phyloP scores from a whole-genome alignment of 2,329 filamentous ascomycete genomes.

The Catunica adiposa region DNA sequence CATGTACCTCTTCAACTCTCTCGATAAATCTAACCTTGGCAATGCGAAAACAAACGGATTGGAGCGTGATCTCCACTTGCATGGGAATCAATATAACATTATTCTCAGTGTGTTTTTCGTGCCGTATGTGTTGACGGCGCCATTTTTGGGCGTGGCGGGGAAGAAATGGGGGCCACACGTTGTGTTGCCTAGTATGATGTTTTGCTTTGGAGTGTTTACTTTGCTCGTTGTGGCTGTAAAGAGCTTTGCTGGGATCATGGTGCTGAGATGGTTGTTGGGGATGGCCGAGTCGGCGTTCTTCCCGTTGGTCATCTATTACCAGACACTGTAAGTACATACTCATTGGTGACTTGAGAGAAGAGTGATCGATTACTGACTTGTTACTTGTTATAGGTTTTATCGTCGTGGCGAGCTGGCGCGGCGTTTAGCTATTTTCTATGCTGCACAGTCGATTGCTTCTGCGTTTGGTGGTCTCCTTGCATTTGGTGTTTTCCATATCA shows the following conservation, averaged over 20 bases:
- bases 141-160: conserved; percentile 40
- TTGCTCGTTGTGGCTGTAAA: conserved; percentile 36
- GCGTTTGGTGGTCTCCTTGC: conserved; percentile 33
- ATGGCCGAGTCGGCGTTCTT: conserved; percentile 39
- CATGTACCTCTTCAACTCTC: conserved; percentile 37
- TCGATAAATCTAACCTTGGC: conserved; percentile 28
- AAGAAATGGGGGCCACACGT: conserved; percentile 53
- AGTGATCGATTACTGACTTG: conserved; percentile 22
- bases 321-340: conserved; percentile 20
- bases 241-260: conserved; percentile 33
- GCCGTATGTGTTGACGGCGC: conserved; percentile 56
- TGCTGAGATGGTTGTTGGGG: conserved; percentile 36
- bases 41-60: conserved; percentile 41
- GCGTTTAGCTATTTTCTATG: conserved; percentile 51
- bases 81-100: conserved; percentile 49
- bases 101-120: conserved; percentile 59
- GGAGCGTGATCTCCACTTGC: conserved; percentile 33
- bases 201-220: conserved; percentile 51
- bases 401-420: conserved; percentile 29
- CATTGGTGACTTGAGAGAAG: not conserved
- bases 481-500: conserved; percentile 33
- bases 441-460: conserved; percentile 56
- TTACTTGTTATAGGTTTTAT: conserved; percentile 27
- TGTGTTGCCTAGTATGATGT: conserved; percentile 57
- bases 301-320: conserved; percentile 36